These are phyloP conservation scores for Solanum stenotomum DNA, from an alignment of 257 asterid species.

Conservation along the genomic window DNA sequence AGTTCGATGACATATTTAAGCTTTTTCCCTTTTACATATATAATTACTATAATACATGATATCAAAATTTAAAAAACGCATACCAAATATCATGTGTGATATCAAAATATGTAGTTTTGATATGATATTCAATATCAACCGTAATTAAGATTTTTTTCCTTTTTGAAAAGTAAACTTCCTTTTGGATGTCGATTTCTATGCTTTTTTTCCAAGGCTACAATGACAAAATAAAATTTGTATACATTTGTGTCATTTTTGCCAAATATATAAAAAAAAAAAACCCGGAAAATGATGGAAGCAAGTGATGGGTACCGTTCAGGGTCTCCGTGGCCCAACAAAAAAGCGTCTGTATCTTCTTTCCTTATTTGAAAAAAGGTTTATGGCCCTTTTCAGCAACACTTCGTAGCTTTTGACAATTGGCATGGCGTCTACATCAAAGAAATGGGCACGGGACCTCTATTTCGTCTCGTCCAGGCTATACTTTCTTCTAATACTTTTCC, in stretches of 20 bases:
- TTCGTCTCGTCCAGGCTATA: conserved; percentile 31
- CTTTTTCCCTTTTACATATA: no score
- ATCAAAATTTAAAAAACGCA: no score
- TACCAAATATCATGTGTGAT: background rate
- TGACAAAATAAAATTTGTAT: background rate
- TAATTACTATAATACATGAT: background rate
- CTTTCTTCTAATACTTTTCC: conserved; percentile 43
- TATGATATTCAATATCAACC: background rate
- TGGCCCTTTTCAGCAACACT: background rate
- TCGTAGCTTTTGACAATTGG: background rate
- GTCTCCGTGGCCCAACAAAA: background rate
- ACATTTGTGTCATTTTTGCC: background rate
- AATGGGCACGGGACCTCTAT: conserved; percentile 35
- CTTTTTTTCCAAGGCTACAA: background rate
- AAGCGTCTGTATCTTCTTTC: background rate
- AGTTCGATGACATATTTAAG: no score
- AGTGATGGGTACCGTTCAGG: background rate
- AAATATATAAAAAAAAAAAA: background rate
- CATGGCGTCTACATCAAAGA: conserved; percentile 46
- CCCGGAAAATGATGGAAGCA: background rate
- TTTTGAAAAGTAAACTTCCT: background rate
- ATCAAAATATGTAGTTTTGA: background rate
- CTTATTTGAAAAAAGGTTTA: background rate
- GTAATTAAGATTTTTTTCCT: background rate
- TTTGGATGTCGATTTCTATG: background rate